Percentiles rank a stretch among this genome's conserved stretches.
Conservation (phyloP, 2,329 filamentous ascomycete genomes). For the Dactylella cylindrospora region DNA sequence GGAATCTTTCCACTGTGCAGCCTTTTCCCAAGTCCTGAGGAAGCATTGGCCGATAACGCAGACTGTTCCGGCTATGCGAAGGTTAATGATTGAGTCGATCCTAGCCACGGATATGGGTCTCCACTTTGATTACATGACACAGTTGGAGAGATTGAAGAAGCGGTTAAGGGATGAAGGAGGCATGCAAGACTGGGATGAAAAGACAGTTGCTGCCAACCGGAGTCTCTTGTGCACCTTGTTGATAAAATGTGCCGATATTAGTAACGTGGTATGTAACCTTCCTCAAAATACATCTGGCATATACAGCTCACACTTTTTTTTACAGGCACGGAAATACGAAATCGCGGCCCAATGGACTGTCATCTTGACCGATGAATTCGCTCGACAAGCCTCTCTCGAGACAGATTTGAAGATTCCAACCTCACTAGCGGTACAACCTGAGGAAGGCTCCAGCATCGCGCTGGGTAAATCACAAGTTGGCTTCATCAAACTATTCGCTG, state of each 20-base stretch:
- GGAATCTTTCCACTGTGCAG: slow-evolving; percentile 95
- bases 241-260: slow-evolving; percentile 98
- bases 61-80: slow-evolving; percentile 71
- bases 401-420: slow-evolving; percentile 81
- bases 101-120: slow-evolving; percentile 95
- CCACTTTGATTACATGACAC: slow-evolving; percentile 95
- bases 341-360: slow-evolving; percentile 86
- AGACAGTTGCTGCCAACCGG: slow-evolving; percentile 73
- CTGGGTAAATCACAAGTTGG: slow-evolving; percentile 85
- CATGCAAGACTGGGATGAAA: slow-evolving; percentile 73
- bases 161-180: slow-evolving; percentile 69
- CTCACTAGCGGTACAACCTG: slow-evolving; percentile 79
- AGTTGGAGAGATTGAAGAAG: slow-evolving; percentile 75
- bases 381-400: slow-evolving; percentile 90
- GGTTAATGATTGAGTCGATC: slow-evolving; percentile 95
- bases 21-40: slow-evolving; percentile 91
- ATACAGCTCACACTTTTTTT: slow-evolving; percentile 37
- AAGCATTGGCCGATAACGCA: slow-evolving; percentile 83
- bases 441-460: slow-evolving; percentile 73
- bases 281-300: not conserved
- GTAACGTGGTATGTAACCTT: slow-evolving; percentile 76
- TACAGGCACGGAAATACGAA: slow-evolving; percentile 77
- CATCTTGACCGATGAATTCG: slow-evolving; percentile 93
- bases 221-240: slow-evolving; percentile 83
- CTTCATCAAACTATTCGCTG: slow-evolving; percentile 95